phyloP scores from a whole-genome alignment of 2,329 filamentous ascomycete genomes.

The Saccharata proteae region DNA sequence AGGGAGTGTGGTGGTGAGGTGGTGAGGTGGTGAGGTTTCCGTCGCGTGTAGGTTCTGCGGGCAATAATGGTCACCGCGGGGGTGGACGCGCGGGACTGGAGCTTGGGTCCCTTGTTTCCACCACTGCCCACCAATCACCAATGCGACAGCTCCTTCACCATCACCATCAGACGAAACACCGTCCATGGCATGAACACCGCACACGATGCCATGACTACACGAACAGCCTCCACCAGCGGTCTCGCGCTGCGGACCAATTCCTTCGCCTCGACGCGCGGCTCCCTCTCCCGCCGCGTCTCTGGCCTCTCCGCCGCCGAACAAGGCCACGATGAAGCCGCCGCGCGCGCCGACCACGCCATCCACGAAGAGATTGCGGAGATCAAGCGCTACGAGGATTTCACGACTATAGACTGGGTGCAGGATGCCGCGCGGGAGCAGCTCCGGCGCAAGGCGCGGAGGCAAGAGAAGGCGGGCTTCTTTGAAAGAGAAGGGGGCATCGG shows the following conservation, averaged over 20 bases:
- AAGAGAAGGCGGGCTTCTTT: slow-evolving; percentile 59
- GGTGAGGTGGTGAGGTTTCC: no score
- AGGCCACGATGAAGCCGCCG: slow-evolving; percentile 42
- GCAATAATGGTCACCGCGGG: no score
- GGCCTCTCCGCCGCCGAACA: slow-evolving; percentile 54
- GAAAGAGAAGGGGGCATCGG: slow-evolving; percentile 55
- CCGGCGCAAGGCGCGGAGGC: slow-evolving; percentile 63
- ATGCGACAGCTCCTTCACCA: no score
- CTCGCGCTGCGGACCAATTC: slow-evolving; percentile 28
- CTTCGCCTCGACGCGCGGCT: slow-evolving; percentile 38
- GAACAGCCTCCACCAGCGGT: slow-evolving; percentile 26
- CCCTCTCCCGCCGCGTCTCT: slow-evolving; percentile 56
- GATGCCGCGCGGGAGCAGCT: slow-evolving; percentile 86
- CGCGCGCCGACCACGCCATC: slow-evolving; percentile 55
- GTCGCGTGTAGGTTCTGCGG: no score
- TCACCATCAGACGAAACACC: no score
- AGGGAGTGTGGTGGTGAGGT: no score
- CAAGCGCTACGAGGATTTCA: slow-evolving; percentile 97
- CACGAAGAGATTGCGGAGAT: slow-evolving; percentile 96
- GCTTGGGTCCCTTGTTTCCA: no score
- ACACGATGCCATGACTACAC: slow-evolving; percentile 34
- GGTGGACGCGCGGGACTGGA: no score
- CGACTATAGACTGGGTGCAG: slow-evolving; percentile 98
- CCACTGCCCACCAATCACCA: no score
- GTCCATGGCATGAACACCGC: no score